Percentiles rank a stretch among this genome's conserved stretches.
These are phyloP conservation scores for Aspergillus persii DNA, from an alignment of 2,329 filamentous ascomycete species.

Conservation along the genomic window DNA sequence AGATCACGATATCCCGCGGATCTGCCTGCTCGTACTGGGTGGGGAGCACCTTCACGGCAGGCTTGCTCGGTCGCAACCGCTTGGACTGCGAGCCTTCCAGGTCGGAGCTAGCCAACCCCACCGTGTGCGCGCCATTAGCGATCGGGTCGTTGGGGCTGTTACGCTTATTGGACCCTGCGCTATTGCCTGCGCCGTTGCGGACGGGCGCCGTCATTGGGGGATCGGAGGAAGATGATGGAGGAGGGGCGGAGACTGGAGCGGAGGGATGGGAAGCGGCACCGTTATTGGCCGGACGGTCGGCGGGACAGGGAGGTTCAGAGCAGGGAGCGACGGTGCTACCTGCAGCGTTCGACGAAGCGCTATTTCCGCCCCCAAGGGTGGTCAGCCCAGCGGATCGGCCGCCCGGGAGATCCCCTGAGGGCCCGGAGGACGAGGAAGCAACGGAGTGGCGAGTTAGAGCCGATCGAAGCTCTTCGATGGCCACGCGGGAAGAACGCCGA, in stretches of 20 bases:
- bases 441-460: conserved; percentile 40
- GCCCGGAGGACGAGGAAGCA: conserved; percentile 31
- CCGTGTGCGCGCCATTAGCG: conserved; percentile 22
- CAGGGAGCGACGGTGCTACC: conserved; percentile 12
- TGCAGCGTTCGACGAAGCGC: conserved; percentile 17
- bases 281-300: conserved; percentile 11
- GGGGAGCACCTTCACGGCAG: conserved; percentile 56
- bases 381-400: conserved; percentile 35
- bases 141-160: conserved; percentile 29
- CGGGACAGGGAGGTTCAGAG: conserved; percentile 7
- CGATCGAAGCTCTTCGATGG: conserved; percentile 42
- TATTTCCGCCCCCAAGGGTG: conserved; percentile 32
- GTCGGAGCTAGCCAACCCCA: conserved; percentile 19
- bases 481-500: conserved; percentile 35
- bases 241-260: conserved; percentile 18
- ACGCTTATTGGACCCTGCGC: conserved; percentile 34
- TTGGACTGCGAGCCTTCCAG: conserved; percentile 43
- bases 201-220: conserved; percentile 31
- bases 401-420: conserved; percentile 33
- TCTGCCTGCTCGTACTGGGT: conserved; percentile 76
- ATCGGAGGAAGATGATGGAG: conserved; percentile 16
- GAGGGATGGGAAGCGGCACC: conserved; percentile 9
- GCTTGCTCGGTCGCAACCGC: conserved; percentile 45
- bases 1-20: conserved; percentile 79
- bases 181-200: conserved; percentile 7